Base-by-base conservation (phyloP, 169 alveolate species). In the Perkinsus olseni region DNA sequence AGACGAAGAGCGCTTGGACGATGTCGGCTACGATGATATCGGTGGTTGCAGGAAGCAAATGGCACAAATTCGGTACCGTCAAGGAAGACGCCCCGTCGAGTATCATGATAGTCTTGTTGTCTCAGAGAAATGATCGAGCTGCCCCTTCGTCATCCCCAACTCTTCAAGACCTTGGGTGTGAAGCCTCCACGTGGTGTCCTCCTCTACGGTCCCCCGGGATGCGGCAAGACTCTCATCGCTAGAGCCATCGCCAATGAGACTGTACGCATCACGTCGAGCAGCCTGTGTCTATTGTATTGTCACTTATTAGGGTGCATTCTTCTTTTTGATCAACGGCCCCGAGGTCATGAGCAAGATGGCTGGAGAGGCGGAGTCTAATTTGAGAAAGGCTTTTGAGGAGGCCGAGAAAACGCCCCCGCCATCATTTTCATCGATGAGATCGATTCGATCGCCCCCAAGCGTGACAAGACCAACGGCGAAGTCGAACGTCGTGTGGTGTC, bases 171-270 rank as follows among this genome's bases (percentile, higher is more conserved):
- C 8, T 97, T 99, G 40, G 99, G 99, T 39, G 99, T 99, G 90
- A 99, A 99, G 95, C 99, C 99, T 1, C 99, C 99, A 0, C 97
- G 99, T 94, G 99, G 99, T 13, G 99, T 99, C 38, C 97, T 99
- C 74, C 97, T 99, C 74, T 99, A 98, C 96, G 99, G 99, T 36
- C 99, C 99, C 17, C 99, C 99, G 62, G 99, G 99, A 38, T 98
- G 99, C 92, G 99, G 99, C 62, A 99, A 99, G 96, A 99, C 99
- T 13, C 96, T 99, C 93, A 98, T 99, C 93, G 99, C 99, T 0
- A 97, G 99, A 96, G 99, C 99, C 40, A 99, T 99, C 92, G 99
- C 99, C n/a, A 99, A 99, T 96, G 99, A 99, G 95, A 99, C 99
- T 38, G 82, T 62, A 62, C 8, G 82, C 50, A 40, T 11, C 3